Evolutionary conservation across 1,284 basidiomycete genomes (phyloP), one percentile per base, ranked within the genome.

Genomic region (Ceratobasidium sp.): DNA sequence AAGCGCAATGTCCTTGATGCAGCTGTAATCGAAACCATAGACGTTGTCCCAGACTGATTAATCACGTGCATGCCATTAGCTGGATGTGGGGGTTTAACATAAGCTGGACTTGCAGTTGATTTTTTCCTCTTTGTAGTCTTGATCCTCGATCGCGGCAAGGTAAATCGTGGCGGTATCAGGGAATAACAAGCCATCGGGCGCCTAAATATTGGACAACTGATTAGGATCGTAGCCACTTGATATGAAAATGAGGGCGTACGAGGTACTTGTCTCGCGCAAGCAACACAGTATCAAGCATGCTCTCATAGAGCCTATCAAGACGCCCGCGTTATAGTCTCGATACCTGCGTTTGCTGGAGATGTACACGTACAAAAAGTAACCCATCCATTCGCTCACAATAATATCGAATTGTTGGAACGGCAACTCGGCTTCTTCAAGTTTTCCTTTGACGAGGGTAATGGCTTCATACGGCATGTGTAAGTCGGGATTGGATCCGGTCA

Each of bases 361-460:
- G 34, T 22, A 45, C 27, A 73, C 79, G 70, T 52, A 81, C 74
- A 94, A 81, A 83, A 94, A 94, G 79, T 95, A 95, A 42, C 94
- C 94, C 94, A 97, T 97, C 94, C 94, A 97, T 80, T 99, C 97
- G 71, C 96, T 98, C 78, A 99, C 94, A 82, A 99, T 98, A 80
- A 99, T 97, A 79, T 99, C 97, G 77, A 94, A 96, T 78, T 95
- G 81, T 73, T 91, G 81, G 76, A 95, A 87, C 4, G 95, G 94
- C 49, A 96, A 84, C 74, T 88, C 86, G 70, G 88, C 84, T 68
- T 98, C 96, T 80, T 99, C 96, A 71, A 99, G 89, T 82, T 99
- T 99, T 73, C 96, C 96, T 82, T 99, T 98, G 76, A 99, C 90
- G 64, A 99, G 88, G 32, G 92, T 94, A 80, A 99, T 97, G 74